These are phyloP conservation scores for Ceratocystis harringtonii DNA, from an alignment of 2,329 filamentous ascomycete species.

Conservation along the genomic window DNA sequence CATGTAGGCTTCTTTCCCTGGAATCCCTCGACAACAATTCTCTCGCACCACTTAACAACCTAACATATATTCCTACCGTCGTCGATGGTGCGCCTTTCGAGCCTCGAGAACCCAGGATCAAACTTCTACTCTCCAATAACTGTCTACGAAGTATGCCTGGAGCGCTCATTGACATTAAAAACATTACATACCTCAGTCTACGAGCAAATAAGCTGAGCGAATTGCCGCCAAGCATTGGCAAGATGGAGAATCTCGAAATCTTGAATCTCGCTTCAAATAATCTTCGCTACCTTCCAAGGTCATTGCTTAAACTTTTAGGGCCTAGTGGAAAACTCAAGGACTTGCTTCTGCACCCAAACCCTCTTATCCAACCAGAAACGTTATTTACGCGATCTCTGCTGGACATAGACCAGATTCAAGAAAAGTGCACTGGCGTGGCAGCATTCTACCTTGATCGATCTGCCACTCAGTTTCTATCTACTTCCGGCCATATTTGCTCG, in stretches of 20 bases:
- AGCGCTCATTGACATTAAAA: slow-evolving; percentile 45
- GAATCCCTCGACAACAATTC: slow-evolving; percentile 40
- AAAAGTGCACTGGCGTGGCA: slow-evolving; percentile 13
- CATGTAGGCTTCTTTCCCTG: slow-evolving; percentile 31
- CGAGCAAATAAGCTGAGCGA: slow-evolving; percentile 47
- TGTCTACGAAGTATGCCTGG: slow-evolving; percentile 39
- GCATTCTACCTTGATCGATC: slow-evolving; percentile 16
- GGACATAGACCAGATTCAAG: slow-evolving; percentile 8
- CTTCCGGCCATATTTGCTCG: slow-evolving; percentile 9
- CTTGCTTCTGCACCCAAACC: slow-evolving; percentile 48
- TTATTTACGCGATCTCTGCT: slow-evolving; percentile 15
- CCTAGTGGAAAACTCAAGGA: slow-evolving; percentile 31
- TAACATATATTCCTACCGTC: slow-evolving; percentile 40
- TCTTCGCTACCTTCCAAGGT: slow-evolving; percentile 45
- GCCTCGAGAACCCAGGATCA: slow-evolving; percentile 41
- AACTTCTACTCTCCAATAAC: slow-evolving; percentile 49
- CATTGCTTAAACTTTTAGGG: slow-evolving; percentile 43
- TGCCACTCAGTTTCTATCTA: slow-evolving; percentile 12
- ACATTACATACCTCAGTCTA: slow-evolving; percentile 50
- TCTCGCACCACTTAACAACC: slow-evolving; percentile 40
- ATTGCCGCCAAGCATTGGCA: slow-evolving; percentile 44
- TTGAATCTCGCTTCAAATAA: slow-evolving; percentile 53
- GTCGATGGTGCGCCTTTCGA: slow-evolving; percentile 44
- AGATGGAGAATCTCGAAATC: slow-evolving; percentile 41
- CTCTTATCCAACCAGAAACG: slow-evolving; percentile 34